Percentiles rank a stretch among this genome's conserved stretches.
phyloP scores from a whole-genome alignment of 164 flowering plant species.

The Annona squamosa region DNA sequence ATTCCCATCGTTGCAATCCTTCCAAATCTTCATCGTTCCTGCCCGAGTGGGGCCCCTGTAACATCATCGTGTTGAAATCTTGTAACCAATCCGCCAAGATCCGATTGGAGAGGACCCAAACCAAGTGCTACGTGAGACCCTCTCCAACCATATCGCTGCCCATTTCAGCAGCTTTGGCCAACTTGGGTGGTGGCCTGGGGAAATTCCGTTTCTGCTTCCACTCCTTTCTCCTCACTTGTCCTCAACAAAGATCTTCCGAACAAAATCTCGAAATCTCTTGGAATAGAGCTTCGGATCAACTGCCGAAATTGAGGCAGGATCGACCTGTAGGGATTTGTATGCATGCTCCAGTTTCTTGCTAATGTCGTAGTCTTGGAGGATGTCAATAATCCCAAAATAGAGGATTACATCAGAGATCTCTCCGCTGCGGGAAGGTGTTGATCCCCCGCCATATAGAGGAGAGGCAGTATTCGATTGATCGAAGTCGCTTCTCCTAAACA shows the following conservation, averaged over 20 bases:
- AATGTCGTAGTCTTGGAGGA: slow-evolving; percentile 48
- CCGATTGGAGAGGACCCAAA: background rate
- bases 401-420: slow-evolving; percentile 20
- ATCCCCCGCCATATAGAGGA: slow-evolving; percentile 10
- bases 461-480: slow-evolving; percentile 14
- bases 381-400: slow-evolving; percentile 23
- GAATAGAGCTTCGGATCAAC: slow-evolving; percentile 89
- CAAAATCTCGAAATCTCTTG: slow-evolving; percentile 67
- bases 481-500: slow-evolving; percentile 16
- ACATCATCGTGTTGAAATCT: background rate
- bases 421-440: slow-evolving; percentile 18
- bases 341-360: slow-evolving; percentile 70
- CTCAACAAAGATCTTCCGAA: slow-evolving; percentile 60
- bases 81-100: background rate
- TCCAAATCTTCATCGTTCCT: background rate
- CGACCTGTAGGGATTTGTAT: slow-evolving; percentile 77
- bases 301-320: slow-evolving; percentile 75
- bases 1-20: background rate
- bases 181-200: background rate
- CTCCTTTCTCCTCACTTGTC: slow-evolving; percentile 30
- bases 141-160: background rate
- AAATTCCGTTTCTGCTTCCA: background rate
- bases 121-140: background rate
- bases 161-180: background rate
- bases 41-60: background rate